These are phyloP conservation scores for Geosmithia morbida DNA, from an alignment of 2,329 filamentous ascomycete genomes.

Conservation along the genomic window DNA sequence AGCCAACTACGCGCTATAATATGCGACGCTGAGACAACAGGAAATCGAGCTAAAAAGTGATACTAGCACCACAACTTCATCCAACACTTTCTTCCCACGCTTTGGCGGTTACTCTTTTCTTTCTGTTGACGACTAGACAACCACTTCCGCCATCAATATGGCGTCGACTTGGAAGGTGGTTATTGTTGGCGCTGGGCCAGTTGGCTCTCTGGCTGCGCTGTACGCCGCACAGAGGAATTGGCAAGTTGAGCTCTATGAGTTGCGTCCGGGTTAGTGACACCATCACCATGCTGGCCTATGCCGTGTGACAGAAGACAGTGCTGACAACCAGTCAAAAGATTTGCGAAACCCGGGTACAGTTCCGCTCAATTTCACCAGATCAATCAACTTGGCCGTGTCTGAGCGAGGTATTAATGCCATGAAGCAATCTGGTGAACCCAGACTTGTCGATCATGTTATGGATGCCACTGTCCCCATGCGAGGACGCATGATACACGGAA, in stretches of 20 bases:
- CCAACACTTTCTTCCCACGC: neutral
- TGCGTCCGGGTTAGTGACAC: conserved; percentile 61
- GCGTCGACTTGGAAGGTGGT: conserved; percentile 51
- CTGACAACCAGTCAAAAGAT: conserved; percentile 37
- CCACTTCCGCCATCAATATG: neutral
- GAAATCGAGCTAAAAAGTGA: neutral
- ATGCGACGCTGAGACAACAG: neutral
- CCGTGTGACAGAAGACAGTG: neutral
- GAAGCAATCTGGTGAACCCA: conserved; percentile 49
- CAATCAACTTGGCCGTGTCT: conserved; percentile 93
- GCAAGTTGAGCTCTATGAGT: conserved; percentile 85
- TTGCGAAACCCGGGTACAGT: conserved; percentile 69
- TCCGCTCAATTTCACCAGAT: conserved; percentile 90
- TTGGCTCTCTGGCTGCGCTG: conserved; percentile 79
- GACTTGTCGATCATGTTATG: conserved; percentile 61
- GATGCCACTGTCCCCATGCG: conserved; percentile 78
- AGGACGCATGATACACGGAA: conserved; percentile 90
- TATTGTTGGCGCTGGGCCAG: conserved; percentile 83
- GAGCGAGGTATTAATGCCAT: conserved; percentile 89
- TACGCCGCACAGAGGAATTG: conserved; percentile 85
- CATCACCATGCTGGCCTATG: neutral
- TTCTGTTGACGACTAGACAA: neutral
- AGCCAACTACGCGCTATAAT: neutral
- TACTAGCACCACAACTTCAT: neutral
- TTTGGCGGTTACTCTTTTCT: neutral